Conservation (phyloP, 345 rosid genomes). For the Camelina neglecta region DNA sequence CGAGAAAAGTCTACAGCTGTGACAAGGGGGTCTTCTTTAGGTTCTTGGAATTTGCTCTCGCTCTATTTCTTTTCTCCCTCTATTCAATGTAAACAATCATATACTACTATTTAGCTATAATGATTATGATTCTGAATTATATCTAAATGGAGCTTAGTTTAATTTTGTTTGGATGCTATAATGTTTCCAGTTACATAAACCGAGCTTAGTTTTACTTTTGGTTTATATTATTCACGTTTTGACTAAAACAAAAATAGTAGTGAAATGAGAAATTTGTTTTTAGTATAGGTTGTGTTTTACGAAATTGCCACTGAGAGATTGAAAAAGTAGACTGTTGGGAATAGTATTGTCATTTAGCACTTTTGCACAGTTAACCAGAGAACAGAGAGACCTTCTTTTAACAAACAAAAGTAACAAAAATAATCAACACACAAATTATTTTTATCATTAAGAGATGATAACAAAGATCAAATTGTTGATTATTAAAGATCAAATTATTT, state of each 20-base stretch:
- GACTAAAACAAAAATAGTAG: too few species aligned
- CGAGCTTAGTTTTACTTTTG: neutral
- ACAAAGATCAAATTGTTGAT: neutral
- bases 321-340: conserved; percentile 51
- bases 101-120: neutral
- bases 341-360: conserved; percentile 72
- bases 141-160: neutral
- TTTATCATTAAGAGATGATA: neutral
- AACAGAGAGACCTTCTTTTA: neutral
- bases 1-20: conserved; percentile 40
- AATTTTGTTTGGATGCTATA: neutral
- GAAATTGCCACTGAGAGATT: conserved; percentile 46
- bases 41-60: conserved; percentile 44
- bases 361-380: conserved; percentile 29
- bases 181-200: neutral
- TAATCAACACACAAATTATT: neutral
- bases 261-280: neutral
- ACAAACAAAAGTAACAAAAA: neutral
- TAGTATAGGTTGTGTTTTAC: conserved; percentile 24
- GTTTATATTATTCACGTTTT: neutral
- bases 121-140: neutral
- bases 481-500: neutral
- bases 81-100: neutral
- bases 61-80: neutral
- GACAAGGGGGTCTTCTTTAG: conserved; percentile 30